Conservation (phyloP, 768 basidiomycete genomes). For the Tricholoma saponaceum region DNA sequence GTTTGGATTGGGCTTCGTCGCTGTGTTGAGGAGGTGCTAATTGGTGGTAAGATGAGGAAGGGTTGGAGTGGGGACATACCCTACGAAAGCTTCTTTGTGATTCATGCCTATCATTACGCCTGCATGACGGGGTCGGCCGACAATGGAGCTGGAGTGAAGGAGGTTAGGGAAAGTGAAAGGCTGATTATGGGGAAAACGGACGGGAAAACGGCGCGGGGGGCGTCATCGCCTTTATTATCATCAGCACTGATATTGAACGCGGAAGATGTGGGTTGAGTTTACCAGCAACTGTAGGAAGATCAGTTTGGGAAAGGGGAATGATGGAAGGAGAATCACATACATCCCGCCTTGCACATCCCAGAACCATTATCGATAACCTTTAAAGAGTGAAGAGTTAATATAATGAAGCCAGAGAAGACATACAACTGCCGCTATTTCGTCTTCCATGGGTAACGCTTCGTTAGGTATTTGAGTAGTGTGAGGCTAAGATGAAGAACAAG, state of each 20-base stretch:
- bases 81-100: conserved; percentile 94
- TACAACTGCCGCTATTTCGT: conserved; percentile 45
- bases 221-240: conserved; percentile 69
- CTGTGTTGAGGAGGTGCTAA: conserved; percentile 32
- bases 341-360: conserved; percentile 99
- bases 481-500: conserved; percentile 4
- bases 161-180: not conserved
- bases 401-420: conserved; percentile 14
- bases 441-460: conserved; percentile 39
- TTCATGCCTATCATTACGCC: conserved; percentile 98
- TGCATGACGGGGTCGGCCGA: conserved; percentile 90
- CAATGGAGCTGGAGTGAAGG: conserved; percentile 62
- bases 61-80: conserved; percentile 42
- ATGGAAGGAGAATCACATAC: conserved; percentile 43
- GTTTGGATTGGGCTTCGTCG: conserved; percentile 91
- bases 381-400: conserved; percentile 1
- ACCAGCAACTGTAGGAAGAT: conserved; percentile 55
- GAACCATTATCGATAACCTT: conserved; percentile 93
- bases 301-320: conserved; percentile 15
- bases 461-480: conserved; percentile 17
- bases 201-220: conserved; percentile 93
- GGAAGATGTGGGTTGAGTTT: conserved; percentile 13
- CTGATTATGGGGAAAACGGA: conserved; percentile 38
- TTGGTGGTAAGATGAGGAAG: not conserved
- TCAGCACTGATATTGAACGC: conserved; percentile 2